These are phyloP conservation scores for Stellera chamaejasme DNA, from an alignment of 345 rosid genomes.

Conservation along the genomic window DNA sequence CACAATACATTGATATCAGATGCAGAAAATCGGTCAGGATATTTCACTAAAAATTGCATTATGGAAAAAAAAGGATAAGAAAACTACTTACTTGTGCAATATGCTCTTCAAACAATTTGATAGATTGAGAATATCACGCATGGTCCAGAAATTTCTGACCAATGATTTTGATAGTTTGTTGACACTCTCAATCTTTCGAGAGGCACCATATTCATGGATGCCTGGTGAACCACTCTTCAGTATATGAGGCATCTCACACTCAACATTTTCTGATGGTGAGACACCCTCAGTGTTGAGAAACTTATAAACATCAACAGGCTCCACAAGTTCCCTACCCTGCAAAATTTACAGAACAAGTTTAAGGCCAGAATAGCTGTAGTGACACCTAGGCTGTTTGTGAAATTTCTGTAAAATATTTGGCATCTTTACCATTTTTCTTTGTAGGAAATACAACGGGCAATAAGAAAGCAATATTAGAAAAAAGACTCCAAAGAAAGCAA, in stretches of 20 bases:
- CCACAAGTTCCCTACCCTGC: conserved; percentile 40
- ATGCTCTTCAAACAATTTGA: conserved; percentile 37
- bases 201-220: conserved; percentile 20
- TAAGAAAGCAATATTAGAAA: background rate
- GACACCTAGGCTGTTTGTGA: too few relatives aligned
- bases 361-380: background rate
- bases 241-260: conserved; percentile 21
- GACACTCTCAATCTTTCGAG: conserved; percentile 25
- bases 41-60: too few relatives aligned
- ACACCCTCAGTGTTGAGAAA: conserved; percentile 33
- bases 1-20: too few relatives aligned
- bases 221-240: conserved; percentile 18
- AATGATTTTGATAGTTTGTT: conserved; percentile 27
- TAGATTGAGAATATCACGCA: conserved; percentile 44
- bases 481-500: too few relatives aligned
- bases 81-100: conserved; percentile 52
- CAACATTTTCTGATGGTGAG: conserved; percentile 17
- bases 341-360: conserved; percentile 5
- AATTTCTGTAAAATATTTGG: too few relatives aligned
- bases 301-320: conserved; percentile 47
- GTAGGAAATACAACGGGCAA: too few relatives aligned
- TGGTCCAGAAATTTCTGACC: conserved; percentile 25
- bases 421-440: too few relatives aligned
- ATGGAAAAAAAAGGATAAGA: background rate
- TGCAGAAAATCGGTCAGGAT: too few relatives aligned